Percentiles rank a stretch among this genome's conserved stretches.
phyloP scores from a whole-genome alignment of 2,329 filamentous ascomycete genomes.

The Sclerotinia glacialis region DNA sequence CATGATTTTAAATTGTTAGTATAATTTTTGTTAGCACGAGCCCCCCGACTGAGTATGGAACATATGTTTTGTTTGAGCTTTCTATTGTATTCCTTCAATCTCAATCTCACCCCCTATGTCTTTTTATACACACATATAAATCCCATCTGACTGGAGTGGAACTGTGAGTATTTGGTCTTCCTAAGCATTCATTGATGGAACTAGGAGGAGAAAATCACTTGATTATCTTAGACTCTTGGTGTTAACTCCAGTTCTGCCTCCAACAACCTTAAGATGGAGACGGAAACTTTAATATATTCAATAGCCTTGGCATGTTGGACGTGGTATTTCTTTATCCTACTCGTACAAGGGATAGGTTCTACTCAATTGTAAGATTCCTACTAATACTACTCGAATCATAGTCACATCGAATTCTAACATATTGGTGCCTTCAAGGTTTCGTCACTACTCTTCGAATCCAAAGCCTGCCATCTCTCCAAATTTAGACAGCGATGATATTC shows the following conservation, averaged over 20 bases:
- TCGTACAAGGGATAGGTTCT: constrained; percentile 56
- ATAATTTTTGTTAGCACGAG: background rate
- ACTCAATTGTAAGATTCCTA: constrained; percentile 49
- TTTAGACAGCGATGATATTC: constrained; percentile 55
- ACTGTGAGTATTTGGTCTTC: background rate
- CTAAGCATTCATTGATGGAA: background rate
- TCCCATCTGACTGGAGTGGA: background rate
- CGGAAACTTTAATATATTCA: constrained; percentile 29
- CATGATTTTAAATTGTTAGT: background rate
- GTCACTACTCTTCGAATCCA: constrained; percentile 51
- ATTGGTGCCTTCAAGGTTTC: constrained; percentile 45
- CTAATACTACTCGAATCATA: background rate
- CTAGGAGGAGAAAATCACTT: background rate
- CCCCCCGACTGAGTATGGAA: background rate
- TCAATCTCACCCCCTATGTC: no score
- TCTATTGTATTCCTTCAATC: background rate
- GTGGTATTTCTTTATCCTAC: constrained; percentile 53
- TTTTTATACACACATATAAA: background rate
- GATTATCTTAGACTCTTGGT: background rate
- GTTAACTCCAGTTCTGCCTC: background rate
- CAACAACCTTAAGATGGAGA: constrained; percentile 20
- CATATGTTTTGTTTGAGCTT: background rate
- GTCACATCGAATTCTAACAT: background rate
- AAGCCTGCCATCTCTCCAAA: constrained; percentile 51
- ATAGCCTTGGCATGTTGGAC: constrained; percentile 49